phyloP scores from a whole-genome alignment of 2,329 filamentous ascomycete species.

The Neocucurbitaria cava region DNA sequence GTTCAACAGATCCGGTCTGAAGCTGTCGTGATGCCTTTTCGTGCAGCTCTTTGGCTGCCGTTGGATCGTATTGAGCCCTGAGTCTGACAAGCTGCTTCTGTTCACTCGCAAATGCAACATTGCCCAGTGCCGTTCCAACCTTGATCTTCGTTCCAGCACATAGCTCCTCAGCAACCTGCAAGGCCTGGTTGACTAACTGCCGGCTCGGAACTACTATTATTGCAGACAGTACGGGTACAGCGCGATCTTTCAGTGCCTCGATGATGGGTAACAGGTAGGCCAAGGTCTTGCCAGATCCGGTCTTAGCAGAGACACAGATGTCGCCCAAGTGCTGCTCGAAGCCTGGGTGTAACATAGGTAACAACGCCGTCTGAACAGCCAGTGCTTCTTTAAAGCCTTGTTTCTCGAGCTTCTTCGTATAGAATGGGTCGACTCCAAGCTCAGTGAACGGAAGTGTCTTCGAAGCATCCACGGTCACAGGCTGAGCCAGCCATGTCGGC shows the following conservation, averaged over 20 bases:
- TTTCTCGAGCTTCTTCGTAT: constrained; percentile 68
- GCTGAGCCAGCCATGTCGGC: constrained; percentile 80
- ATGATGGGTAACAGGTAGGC: constrained; percentile 89
- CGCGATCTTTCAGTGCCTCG: constrained; percentile 71
- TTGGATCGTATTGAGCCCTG: constrained; percentile 67
- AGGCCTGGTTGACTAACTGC: constrained; percentile 86
- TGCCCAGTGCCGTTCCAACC: constrained; percentile 83
- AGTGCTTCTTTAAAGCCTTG: constrained; percentile 76
- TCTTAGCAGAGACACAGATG: constrained; percentile 88
- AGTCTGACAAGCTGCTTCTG: constrained; percentile 68
- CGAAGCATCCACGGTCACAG: constrained; percentile 70
- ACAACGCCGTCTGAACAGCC: constrained; percentile 78
- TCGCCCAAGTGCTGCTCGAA: constrained; percentile 72
- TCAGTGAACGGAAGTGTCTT: constrained; percentile 67
- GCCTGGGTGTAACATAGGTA: constrained; percentile 78
- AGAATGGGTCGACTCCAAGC: constrained; percentile 68
- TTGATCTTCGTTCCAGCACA: constrained; percentile 78
- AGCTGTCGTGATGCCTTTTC: constrained; percentile 47
- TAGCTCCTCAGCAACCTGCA: constrained; percentile 73
- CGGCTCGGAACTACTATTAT: constrained; percentile 89
- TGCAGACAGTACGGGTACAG: constrained; percentile 73
- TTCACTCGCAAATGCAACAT: constrained; percentile 73
- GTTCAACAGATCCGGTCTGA: constrained; percentile 43
- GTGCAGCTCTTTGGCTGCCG: constrained; percentile 59
- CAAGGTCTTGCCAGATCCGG: constrained; percentile 93